Base-by-base conservation (phyloP, 2,329 filamentous ascomycete genomes). In the Verticillium klebahnii region DNA sequence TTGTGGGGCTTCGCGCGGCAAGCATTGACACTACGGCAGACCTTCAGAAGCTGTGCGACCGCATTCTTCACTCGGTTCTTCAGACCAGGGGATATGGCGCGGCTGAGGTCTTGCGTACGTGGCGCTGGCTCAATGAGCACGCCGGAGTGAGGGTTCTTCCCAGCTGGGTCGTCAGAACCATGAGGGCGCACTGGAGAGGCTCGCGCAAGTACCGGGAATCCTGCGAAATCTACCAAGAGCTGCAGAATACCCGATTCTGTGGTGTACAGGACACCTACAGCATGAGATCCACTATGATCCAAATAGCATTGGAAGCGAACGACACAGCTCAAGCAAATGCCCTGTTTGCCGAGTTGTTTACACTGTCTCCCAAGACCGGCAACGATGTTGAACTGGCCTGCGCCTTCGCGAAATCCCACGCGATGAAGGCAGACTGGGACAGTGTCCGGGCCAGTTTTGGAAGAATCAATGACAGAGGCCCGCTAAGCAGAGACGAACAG, bases 381-480 rank as follows among this genome's bases (percentile, higher is more conserved):
- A 36, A 57, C 2, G 60, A 66, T 25, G 19, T 61, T 0, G 57
- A 61, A 29, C 37, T 80, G 11, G 69, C 72, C 9, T 75, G 73
- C 2, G 69, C 73, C 12, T 69, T 80, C 45, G 75, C 76, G 2
- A 65, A 73, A 29, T 65, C 68, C 25, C 70, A 74, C 61, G 79
- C 79, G 17, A 72, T 72, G 58, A 60, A 63, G 12, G 78, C 75
- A 37, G 73, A 80, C 60, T 82, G 79, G 79, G 69, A 69, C 3
- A 73, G 67, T 1, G 78, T 80, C 3, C 68, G 73, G 39, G 61
- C 65, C 9, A 65, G 67, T 1, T 78, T 81, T 36, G 65, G 65
- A 56, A 60, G 57, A 2, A 72, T 74, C 68, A 64, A 52, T 29
- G 66, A 62, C 62, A 69, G 70, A 39, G 40, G 57, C 8, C 54